phyloP scores from a whole-genome alignment of 805 yeast species.

The Pichia cephalocereana region DNA sequence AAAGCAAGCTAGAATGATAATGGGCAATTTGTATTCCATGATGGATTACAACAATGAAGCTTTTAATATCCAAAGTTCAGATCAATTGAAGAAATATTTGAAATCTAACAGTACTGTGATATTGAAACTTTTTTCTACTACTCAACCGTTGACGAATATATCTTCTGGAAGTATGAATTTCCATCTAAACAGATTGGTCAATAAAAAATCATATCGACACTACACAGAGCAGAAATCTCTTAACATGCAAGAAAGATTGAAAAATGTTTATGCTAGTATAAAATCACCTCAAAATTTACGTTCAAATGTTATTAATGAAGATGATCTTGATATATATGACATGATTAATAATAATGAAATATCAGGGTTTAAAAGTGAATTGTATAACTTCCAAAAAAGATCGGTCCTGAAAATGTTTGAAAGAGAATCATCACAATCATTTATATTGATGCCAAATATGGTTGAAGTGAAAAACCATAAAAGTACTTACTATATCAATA shows the following conservation, averaged over 20 bases:
- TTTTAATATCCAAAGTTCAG: conserved; percentile 26
- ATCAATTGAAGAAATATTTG: conserved; percentile 5
- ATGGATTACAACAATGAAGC: conserved; percentile 34
- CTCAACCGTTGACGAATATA: no score
- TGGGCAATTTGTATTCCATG: conserved; percentile 30
- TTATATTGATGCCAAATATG: conserved; percentile 18
- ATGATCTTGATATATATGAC: conserved; percentile 13
- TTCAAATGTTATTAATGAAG: conserved; percentile 15
- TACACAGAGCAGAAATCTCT: not conserved
- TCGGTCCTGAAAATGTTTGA: conserved; percentile 53
- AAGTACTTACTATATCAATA: conserved; percentile 28
- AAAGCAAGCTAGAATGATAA: conserved; percentile 21
- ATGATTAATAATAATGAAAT: conserved; percentile 24
- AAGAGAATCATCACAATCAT: conserved; percentile 33
- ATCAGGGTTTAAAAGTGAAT: conserved; percentile 39
- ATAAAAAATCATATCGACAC: conserved; percentile 7
- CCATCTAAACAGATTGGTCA: conserved; percentile 30
- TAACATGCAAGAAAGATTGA: conserved; percentile 5
- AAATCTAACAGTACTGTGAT: not conserved
- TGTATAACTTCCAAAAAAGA: conserved; percentile 52
- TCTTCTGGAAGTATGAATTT: conserved; percentile 12
- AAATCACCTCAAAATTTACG: conserved; percentile 18
- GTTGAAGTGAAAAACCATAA: not conserved
- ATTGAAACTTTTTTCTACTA: not conserved
- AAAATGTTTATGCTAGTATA: conserved; percentile 30